phyloP scores from a whole-genome alignment of 2,329 filamentous ascomycete species.

The Fusarium mangiferae region DNA sequence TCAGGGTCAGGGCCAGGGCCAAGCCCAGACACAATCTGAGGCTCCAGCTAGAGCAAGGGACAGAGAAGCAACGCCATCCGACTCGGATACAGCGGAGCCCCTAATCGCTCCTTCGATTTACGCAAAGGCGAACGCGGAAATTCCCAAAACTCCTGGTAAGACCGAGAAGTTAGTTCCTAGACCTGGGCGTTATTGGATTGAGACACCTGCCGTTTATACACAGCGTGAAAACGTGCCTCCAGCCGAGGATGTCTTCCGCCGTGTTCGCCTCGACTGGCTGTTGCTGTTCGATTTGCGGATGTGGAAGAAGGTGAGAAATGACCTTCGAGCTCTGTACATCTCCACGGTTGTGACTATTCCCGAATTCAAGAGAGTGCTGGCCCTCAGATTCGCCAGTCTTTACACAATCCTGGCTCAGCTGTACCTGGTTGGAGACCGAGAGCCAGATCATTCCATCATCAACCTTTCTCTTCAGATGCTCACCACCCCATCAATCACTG shows the following conservation, averaged over 20 bases:
- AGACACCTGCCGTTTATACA: conserved; percentile 77
- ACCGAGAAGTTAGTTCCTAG: conserved; percentile 61
- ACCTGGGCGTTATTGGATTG: conserved; percentile 86
- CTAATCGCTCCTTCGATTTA: conserved; percentile 70
- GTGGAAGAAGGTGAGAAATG: conserved; percentile 95
- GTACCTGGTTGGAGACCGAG: conserved; percentile 93
- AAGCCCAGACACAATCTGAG: conserved; percentile 55
- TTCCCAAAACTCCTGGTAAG: conserved; percentile 83
- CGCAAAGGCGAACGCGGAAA: conserved; percentile 72
- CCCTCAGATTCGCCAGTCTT: conserved; percentile 90
- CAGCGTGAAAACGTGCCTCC: conserved; percentile 70
- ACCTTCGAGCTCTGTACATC: conserved; percentile 92
- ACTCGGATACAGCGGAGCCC: conserved; percentile 75
- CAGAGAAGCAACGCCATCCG: conserved; percentile 74
- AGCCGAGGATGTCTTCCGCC: conserved; percentile 88
- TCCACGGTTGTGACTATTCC: conserved; percentile 95
- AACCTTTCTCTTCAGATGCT: conserved; percentile 97
- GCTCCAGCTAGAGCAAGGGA: conserved; percentile 59
- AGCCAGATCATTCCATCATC: conserved; percentile 98
- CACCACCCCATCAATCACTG: conserved; percentile 95
- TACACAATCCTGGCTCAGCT: conserved; percentile 95
- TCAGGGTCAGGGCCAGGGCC: conserved; percentile 60
- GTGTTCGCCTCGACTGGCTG: conserved; percentile 91
- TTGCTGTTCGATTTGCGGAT: conserved; percentile 93
- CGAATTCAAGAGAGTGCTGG: conserved; percentile 93